phyloP scores from a whole-genome alignment of 1,284 basidiomycete species.

The Irpex sp. region DNA sequence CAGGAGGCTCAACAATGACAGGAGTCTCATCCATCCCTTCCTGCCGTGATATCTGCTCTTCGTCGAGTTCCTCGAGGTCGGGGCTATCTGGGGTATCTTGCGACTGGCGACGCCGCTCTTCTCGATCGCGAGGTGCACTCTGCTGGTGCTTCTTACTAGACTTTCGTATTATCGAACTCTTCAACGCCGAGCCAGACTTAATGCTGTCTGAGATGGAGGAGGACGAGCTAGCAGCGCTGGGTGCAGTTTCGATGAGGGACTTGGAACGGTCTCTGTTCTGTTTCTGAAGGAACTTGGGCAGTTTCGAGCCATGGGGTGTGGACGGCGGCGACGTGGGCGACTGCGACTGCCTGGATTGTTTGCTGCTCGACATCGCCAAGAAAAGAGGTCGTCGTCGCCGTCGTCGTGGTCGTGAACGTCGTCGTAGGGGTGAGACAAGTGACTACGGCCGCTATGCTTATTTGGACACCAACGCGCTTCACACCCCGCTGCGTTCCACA shows the following conservation, averaged over 20 bases:
- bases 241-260: constrained; percentile 47
- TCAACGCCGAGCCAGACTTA: constrained; percentile 21
- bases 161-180: constrained; percentile 18
- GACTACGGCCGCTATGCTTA: not conserved
- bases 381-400: constrained; percentile 9
- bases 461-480: not conserved
- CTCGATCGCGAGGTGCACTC: constrained; percentile 23
- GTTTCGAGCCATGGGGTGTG: constrained; percentile 41
- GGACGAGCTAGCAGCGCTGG: constrained; percentile 38
- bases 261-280: constrained; percentile 56
- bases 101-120: constrained; percentile 25
- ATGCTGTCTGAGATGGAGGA: constrained; percentile 27
- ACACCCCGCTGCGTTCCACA: not conserved
- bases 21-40: constrained; percentile 38
- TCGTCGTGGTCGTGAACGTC: constrained; percentile 22
- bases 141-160: constrained; percentile 20
- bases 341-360: constrained; percentile 26
- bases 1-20: constrained; percentile 47
- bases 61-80: constrained; percentile 15
- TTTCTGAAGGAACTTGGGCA: constrained; percentile 67
- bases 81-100: constrained; percentile 27
- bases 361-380: constrained; percentile 27
- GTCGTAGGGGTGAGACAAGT: not conserved
- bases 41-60: constrained; percentile 16
- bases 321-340: constrained; percentile 31